A percentile compares a stretch with the other conserved stretches of the same genome.
Conservation (phyloP, 2,329 filamentous ascomycete genomes). For the Hymenoscyphus infarciens region DNA sequence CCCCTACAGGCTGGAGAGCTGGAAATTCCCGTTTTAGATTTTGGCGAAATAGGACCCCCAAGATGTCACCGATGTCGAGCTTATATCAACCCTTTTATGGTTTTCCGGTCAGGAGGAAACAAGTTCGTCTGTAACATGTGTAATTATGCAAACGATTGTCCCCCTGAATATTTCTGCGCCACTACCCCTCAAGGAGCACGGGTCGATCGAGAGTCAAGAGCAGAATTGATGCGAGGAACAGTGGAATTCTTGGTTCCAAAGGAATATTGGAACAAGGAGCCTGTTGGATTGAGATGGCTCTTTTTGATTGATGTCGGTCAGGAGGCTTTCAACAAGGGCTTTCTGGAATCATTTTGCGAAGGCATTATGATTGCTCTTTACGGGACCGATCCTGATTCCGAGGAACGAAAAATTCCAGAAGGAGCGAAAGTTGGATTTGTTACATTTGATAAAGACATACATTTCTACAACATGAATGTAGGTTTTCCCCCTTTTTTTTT, state of each 20-base stretch:
- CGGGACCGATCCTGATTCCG: slow-evolving; percentile 54
- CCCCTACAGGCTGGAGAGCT: slow-evolving; percentile 78
- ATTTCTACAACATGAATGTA: slow-evolving; percentile 94
- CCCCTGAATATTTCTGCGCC: slow-evolving; percentile 88
- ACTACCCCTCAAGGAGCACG: slow-evolving; percentile 82
- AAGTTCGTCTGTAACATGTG: slow-evolving; percentile 99
- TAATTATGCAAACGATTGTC: slow-evolving; percentile 92
- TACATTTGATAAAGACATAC: slow-evolving; percentile 93
- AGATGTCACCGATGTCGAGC: slow-evolving; percentile 88
- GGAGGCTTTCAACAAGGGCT: slow-evolving; percentile 86
- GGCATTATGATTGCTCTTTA: slow-evolving; percentile 85
- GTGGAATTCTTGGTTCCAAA: slow-evolving; percentile 97
- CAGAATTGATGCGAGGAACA: slow-evolving; percentile 85
- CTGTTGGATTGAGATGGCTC: slow-evolving; percentile 80
- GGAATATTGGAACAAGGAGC: slow-evolving; percentile 97
- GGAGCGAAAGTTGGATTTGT: slow-evolving; percentile 91
- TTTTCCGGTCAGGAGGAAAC: slow-evolving; percentile 88
- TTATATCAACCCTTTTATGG: slow-evolving; percentile 99
- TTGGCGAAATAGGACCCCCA: slow-evolving; percentile 85
- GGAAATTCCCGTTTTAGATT: slow-evolving; percentile 88
- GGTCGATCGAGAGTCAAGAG: slow-evolving; percentile 82
- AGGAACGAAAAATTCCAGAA: slow-evolving; percentile 60
- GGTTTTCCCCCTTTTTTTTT: slow-evolving; percentile 37
- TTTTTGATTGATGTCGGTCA: slow-evolving; percentile 94
- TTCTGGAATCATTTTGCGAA: slow-evolving; percentile 84